A percentile compares a stretch with the other conserved stretches of the same genome.
phyloP scores from a whole-genome alignment of 768 basidiomycete genomes.

The Cystoderma amianthinum region DNA sequence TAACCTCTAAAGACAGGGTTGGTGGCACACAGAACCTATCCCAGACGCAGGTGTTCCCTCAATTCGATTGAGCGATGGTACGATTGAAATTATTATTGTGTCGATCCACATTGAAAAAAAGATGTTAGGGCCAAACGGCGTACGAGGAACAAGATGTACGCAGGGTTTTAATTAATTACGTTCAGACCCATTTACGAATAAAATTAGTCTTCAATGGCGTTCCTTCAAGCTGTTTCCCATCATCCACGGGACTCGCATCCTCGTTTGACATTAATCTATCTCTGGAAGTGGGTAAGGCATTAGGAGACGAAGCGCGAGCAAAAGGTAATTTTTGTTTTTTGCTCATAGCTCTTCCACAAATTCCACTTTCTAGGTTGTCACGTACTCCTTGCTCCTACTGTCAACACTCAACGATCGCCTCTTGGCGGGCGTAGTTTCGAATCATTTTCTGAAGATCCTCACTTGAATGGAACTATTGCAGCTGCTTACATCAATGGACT shows the following conservation, averaged over 20 bases:
- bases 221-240: slow-evolving; percentile 50
- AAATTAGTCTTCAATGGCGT: slow-evolving; percentile 45
- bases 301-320: slow-evolving; percentile 47
- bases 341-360: slow-evolving; percentile 1
- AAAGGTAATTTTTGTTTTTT: slow-evolving; percentile 24
- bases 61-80: slow-evolving; percentile 38
- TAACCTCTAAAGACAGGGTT: slow-evolving; percentile 22
- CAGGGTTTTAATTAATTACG: slow-evolving; percentile 26
- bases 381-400: slow-evolving; percentile 54
- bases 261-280: slow-evolving; percentile 49
- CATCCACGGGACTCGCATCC: slow-evolving; percentile 48
- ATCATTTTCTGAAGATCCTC: slow-evolving; percentile 58
- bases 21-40: slow-evolving; percentile 39
- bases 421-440: slow-evolving; percentile 54
- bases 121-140: slow-evolving; percentile 44
- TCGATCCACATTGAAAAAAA: too few relatives aligned
- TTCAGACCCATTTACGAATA: slow-evolving; percentile 24
- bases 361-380: slow-evolving; percentile 23
- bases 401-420: slow-evolving; percentile 59
- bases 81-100: too few relatives aligned
- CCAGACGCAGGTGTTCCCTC: slow-evolving; percentile 31
- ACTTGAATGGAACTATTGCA: slow-evolving; percentile 47
- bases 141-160: slow-evolving; percentile 37
- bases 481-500: slow-evolving; percentile 58
- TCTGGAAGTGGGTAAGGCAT: slow-evolving; percentile 35